phyloP scores from a whole-genome alignment of 306 rosid species.

The Trichosanthes truncata region DNA sequence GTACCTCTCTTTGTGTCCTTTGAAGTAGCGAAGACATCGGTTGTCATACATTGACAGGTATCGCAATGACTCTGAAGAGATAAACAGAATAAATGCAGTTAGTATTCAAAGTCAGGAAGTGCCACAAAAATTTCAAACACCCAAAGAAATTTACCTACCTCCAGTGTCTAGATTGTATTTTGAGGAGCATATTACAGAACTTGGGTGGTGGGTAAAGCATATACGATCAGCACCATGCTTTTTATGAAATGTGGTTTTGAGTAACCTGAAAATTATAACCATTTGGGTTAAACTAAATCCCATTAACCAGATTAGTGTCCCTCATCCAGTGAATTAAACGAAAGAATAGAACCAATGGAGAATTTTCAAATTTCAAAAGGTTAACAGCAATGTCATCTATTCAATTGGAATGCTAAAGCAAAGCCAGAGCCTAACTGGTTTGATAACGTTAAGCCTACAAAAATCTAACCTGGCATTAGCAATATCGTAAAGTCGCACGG shows the following conservation, averaged over 20 bases:
- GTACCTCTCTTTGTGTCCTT: conserved; percentile 93
- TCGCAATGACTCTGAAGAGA: conserved; percentile 61
- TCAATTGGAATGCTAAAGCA: not conserved
- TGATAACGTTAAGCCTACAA: not conserved
- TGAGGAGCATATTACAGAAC: conserved; percentile 90
- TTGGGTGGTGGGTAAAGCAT: conserved; percentile 93
- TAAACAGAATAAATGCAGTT: conserved; percentile 11
- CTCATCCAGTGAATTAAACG: not conserved
- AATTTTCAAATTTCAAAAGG: not conserved
- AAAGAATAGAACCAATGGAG: not conserved
- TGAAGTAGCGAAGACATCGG: conserved; percentile 82
- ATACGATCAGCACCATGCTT: conserved; percentile 84
- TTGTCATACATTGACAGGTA: conserved; percentile 94
- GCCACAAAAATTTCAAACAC: conserved; percentile 5
- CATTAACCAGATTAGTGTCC: not conserved
- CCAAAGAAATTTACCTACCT: conserved; percentile 46
- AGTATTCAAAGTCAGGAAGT: conserved; percentile 7
- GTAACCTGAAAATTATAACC: conserved; percentile 43
- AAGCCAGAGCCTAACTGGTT: not conserved
- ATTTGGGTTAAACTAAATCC: not conserved
- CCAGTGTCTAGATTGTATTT: conserved; percentile 71
- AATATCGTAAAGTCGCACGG: conserved; percentile 83
- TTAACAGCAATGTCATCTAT: not conserved
- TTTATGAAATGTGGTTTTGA: conserved; percentile 89
- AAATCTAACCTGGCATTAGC: conserved; percentile 75